Evolutionary conservation across 1,139 yeast genomes (phyloP).

Genomic region (Sugiyamaella castrensis): DNA sequence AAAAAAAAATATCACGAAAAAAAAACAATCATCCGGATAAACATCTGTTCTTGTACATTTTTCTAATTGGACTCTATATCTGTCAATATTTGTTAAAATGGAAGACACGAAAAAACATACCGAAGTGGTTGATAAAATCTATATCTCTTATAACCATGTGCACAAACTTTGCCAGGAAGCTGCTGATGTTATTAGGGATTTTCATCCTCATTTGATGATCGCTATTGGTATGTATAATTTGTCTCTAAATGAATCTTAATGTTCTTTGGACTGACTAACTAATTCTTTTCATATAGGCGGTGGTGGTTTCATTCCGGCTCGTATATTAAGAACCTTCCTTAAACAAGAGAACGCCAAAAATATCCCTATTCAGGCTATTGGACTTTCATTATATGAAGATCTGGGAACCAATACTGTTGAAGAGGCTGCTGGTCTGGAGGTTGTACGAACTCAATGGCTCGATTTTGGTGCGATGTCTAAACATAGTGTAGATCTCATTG

Average conservation of each 20-base stretch:
- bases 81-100: background rate
- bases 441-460: slow-evolving; percentile 93
- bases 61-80: background rate
- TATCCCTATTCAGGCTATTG: slow-evolving; percentile 91
- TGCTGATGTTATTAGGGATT: slow-evolving; percentile 66
- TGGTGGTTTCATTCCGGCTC: slow-evolving; percentile 95
- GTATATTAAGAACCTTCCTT: slow-evolving; percentile 87
- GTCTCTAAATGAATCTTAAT: background rate
- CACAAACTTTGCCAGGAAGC: slow-evolving; percentile 90
- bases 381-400: slow-evolving; percentile 85
- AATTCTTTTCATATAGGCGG: slow-evolving; percentile 40
- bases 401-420: slow-evolving; percentile 53
- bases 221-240: slow-evolving; percentile 53
- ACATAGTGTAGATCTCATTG: slow-evolving; percentile 66
- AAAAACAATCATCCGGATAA: background rate
- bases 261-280: slow-evolving; percentile 31
- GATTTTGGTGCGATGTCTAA: slow-evolving; percentile 63
- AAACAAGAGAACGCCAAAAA: slow-evolving; percentile 84
- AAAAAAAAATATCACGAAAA: background rate
- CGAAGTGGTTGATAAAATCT: slow-evolving; percentile 51
- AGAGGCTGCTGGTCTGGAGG: slow-evolving; percentile 78
- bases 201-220: slow-evolving; percentile 80
- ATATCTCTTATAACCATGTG: slow-evolving; percentile 86
- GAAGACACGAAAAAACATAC: background rate
- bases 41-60: background rate